Base-by-base conservation (phyloP, 164 flowering plant species). In the Hamamelis virginiana region DNA sequence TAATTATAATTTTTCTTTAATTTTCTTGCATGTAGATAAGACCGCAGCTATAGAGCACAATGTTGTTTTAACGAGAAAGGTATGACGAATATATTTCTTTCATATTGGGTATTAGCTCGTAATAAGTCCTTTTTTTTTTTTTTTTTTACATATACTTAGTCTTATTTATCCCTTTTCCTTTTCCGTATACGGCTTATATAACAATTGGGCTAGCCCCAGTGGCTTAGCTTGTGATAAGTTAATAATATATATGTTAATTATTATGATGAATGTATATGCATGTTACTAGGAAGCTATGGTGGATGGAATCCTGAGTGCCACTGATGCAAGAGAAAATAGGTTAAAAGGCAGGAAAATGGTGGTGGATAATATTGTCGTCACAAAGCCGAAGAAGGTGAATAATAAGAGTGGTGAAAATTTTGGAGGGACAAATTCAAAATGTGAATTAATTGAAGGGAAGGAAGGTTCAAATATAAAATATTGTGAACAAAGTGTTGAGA, bases 281-380 rank as follows among this genome's bases (percentile, higher is more conserved):
- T 14, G 18, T 52, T 22, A 52, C 23, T 9, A 52, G 56, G 23
- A 52, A 5, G 8, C 56, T 52, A 8, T n/a, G 56, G 21, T 18
- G 4, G 8, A 23, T 10, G n/a, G 19, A 52, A n/a, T 21, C 41
- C 41, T 33, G 4, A 33, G 4, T 6, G 41, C 41, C 21, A 22
- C 23, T 9, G 56, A 11, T n/a, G 56, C 23, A 26, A 23, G 62
- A 5, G 58, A 59, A 47, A 52, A 19, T 18, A 38, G 41, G 59
- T 59, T 66, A 61, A 19, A 43, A 26, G 61, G 65, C 50, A 66
- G 69, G 51, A 72, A 58, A 60, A 47, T 59, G 70, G 64, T 28
- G 8, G 26, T 14, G 5, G 55, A 21, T 28, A 44, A 38, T 1
- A n/a, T n/a, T n/a, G n/a, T n/a, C n/a, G 56, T 8, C 11, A 62